A percentile compares a stretch with the other conserved stretches of the same genome.
Evolutionary conservation across 176 grass and related monocot species (phyloP).

Genomic region (Poa pratensis): DNA sequence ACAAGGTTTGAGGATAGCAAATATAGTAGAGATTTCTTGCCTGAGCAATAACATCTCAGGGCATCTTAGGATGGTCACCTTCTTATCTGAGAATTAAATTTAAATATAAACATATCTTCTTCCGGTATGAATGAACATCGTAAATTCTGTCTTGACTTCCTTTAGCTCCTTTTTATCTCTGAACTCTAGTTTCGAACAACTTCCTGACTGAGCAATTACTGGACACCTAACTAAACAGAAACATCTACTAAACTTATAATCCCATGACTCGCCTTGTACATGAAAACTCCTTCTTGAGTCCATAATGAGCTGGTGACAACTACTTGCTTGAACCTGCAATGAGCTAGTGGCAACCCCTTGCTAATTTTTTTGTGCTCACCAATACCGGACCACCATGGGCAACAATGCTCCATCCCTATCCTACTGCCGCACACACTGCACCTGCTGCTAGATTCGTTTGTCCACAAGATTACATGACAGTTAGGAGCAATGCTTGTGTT

Average conservation of each 20-base stretch:
- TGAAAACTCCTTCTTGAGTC: neutral
- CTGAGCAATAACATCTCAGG: neutral
- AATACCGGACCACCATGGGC: neutral
- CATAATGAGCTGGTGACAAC: neutral
- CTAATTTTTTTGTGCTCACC: neutral
- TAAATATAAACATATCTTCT: neutral
- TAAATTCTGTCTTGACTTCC: slow-evolving; percentile 7
- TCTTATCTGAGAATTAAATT: neutral
- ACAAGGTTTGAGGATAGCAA: neutral
- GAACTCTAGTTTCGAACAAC: neutral
- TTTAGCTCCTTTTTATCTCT: neutral
- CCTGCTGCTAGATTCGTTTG: neutral
- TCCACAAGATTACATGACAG: neutral
- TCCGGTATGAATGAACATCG: neutral
- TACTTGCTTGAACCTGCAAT: neutral
- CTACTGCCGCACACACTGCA: neutral
- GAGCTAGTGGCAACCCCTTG: neutral
- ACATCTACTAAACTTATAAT: neutral
- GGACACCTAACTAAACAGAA: neutral
- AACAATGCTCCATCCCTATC: neutral
- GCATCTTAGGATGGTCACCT: neutral
- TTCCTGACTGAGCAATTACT: neutral
- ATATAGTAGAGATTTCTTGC: neutral
- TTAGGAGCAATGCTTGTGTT: neutral
- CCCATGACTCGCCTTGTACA: neutral